Evolutionary conservation across 306 rosid genomes (phyloP).

Genomic region (Lathyrus tuberosus): DNA sequence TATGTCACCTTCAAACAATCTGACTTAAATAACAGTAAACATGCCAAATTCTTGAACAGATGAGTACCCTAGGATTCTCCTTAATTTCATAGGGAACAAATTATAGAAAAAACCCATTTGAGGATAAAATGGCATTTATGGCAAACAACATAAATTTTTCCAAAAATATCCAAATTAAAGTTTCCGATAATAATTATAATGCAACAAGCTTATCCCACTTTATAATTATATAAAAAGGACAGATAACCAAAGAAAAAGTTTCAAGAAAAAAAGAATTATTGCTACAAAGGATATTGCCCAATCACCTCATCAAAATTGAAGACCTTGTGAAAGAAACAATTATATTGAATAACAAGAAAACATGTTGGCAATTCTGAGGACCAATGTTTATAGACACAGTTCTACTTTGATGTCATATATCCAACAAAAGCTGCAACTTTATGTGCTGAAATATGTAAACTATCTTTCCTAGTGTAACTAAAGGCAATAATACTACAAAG

Average conservation of each 20-base stretch:
- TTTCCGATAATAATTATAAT: no score
- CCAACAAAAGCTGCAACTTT: no score
- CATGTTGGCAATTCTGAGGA: no score
- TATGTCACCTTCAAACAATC: background rate
- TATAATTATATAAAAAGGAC: background rate
- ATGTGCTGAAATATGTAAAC: no score
- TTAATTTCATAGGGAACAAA: background rate
- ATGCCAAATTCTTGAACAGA: slow-evolving; percentile 9
- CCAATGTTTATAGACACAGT: no score
- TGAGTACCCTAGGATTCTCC: background rate
- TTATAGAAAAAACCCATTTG: slow-evolving; percentile 2
- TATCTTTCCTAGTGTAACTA: no score
- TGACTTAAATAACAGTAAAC: background rate
- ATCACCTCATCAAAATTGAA: slow-evolving; percentile 1
- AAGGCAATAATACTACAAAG: no score
- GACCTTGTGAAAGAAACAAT: background rate
- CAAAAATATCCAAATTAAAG: no score
- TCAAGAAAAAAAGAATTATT: background rate
- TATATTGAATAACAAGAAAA: slow-evolving; percentile 4
- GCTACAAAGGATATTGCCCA: background rate
- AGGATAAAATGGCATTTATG: slow-evolving; percentile 9
- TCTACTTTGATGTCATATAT: no score
- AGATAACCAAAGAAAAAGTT: slow-evolving; percentile 4
- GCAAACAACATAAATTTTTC: background rate
- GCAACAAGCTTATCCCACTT: background rate